Base-by-base conservation (phyloP, 1,284 basidiomycete genomes). In the Heterobasidion irregulare region DNA sequence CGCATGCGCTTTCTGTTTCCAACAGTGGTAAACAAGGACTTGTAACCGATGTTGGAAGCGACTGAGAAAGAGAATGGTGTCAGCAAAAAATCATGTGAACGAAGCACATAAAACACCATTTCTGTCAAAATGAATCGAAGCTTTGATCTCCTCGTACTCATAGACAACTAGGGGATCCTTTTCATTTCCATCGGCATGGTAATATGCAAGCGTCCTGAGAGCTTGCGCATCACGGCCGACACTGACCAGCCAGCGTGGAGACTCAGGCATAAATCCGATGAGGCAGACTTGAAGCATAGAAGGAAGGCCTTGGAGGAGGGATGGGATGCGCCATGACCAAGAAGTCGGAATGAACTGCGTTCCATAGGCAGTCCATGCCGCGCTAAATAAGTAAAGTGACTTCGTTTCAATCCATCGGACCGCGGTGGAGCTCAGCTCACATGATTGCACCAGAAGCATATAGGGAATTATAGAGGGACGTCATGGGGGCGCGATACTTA, bases 291-390 rank as follows among this genome's bases (percentile, higher is more conserved):
- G 87, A 50, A 83, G 58, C 55, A 84, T 57, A 1, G 85, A 79
- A 8, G 86, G 84, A 47, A 82, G 64, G 57, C 70, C 83, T 66
- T 89, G 87, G 32, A 89, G 71, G 44, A 80, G 64, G 13, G 85
- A 87, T 16, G 87, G 86, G 53, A 88, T 74, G 60, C 88, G 82
- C 88, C 88, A 90, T 38, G 85, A 70, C 88, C 86, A 89, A 13
- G 79, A 77, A 61, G 63, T 79, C 38, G 68, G 62, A 50, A 90
- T 82, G 63, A 77, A 75, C 72, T 85, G 83, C 7, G 86, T 85
- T 26, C 87, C 87, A 65, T 80, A 91, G 1, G 85, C 84, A 0
- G 82, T 73, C 87, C 88, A 91, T 0, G 87, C 85, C 33, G 86
- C 86, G 57, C 84, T 79, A 53, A 8, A 12, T 47, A 47, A 16